phyloP scores from a whole-genome alignment of 1,139 yeast genomes.

The Pichia sp. region DNA sequence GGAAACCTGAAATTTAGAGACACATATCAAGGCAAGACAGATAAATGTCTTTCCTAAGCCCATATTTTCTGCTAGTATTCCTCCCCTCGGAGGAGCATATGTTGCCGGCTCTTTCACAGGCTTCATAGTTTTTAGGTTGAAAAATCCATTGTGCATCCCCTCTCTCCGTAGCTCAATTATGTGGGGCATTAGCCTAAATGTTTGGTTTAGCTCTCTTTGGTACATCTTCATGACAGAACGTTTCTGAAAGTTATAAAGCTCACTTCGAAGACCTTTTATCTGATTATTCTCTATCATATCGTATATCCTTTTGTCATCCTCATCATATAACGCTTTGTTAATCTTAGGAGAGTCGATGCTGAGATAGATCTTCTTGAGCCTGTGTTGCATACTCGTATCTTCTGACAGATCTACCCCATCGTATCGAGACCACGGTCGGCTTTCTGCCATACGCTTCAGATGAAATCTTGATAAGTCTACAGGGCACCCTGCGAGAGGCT shows the following conservation, averaged over 20 bases:
- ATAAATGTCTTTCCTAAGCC: slow-evolving; percentile 68
- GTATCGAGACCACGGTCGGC: slow-evolving; percentile 39
- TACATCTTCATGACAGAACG: slow-evolving; percentile 54
- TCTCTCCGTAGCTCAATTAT: slow-evolving; percentile 25
- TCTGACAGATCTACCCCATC: slow-evolving; percentile 35
- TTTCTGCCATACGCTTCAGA: slow-evolving; percentile 29
- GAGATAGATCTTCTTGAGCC: slow-evolving; percentile 33
- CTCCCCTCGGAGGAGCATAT: slow-evolving; percentile 50
- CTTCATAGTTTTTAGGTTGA: slow-evolving; percentile 28
- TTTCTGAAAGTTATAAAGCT: slow-evolving; percentile 49
- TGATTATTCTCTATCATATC: slow-evolving; percentile 23
- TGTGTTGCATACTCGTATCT: slow-evolving; percentile 11
- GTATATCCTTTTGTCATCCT: slow-evolving; percentile 14
- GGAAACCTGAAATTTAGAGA: slow-evolving; percentile 47
- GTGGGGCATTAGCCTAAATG: slow-evolving; percentile 37
- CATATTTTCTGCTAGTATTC: slow-evolving; percentile 72
- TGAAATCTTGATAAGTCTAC: slow-evolving; percentile 27
- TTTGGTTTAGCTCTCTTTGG: slow-evolving; percentile 39
- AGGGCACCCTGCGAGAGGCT: slow-evolving; percentile 21
- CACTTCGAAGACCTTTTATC: slow-evolving; percentile 44
- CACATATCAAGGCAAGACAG: slow-evolving; percentile 52
- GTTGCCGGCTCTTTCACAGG: slow-evolving; percentile 33
- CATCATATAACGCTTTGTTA: slow-evolving; percentile 11
- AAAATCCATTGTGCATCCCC: slow-evolving; percentile 27
- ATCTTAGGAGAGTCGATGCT: slow-evolving; percentile 34